Evolutionary conservation across 768 basidiomycete species (phyloP), one percentile per base, ranked within the genome.

Genomic region (Phanerodontia chrysosporium): DNA sequence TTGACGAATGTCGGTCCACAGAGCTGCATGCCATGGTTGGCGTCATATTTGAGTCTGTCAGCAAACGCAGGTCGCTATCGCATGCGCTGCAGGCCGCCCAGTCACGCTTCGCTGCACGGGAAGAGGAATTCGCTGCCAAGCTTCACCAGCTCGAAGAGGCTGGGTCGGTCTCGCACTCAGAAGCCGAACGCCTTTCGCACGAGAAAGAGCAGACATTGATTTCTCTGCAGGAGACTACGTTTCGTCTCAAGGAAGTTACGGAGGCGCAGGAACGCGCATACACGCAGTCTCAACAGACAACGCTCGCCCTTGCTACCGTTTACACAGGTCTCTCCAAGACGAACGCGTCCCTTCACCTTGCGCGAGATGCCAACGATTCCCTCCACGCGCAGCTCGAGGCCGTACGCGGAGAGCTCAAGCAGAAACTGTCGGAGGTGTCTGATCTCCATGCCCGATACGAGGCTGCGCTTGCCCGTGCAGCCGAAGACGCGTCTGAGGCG

Each of bases 1-100:
- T 65, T 22, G 72, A 71, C 28, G 56, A 63, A 45, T 63, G 60
- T 22, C 63, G 66, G 35, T 67, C 69, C 6, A 29, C 21, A 24
- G 71, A 73, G 59, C 45, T 69, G 18, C 58, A 64, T 21, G 57
- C 66, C 1, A 32, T 72, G 60, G 66, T 75, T 13, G 46, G 57
- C 13, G 58, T 67, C 24, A 63, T 69, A 35, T 58, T 67, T 25
- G 58, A 58, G 8, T 35, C 62, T 1, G 55, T 64, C 25, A 60
- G 58, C 2, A 54, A 45, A 24, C 48, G 64, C n/a, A 56, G 36
- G 25, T 8, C 48, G n/a, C n/a, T 45, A 22, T 49, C 54, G 12
- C 25, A 27, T 2, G 22, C 39, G 6, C 44, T 49, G 14, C n/a
- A 12, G 2, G 14, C 25, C 35, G 28, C 44, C 1, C 16, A 22